These are phyloP conservation scores for Sicyos baderoa DNA, from an alignment of 306 rosid genomes.

Conservation along the genomic window DNA sequence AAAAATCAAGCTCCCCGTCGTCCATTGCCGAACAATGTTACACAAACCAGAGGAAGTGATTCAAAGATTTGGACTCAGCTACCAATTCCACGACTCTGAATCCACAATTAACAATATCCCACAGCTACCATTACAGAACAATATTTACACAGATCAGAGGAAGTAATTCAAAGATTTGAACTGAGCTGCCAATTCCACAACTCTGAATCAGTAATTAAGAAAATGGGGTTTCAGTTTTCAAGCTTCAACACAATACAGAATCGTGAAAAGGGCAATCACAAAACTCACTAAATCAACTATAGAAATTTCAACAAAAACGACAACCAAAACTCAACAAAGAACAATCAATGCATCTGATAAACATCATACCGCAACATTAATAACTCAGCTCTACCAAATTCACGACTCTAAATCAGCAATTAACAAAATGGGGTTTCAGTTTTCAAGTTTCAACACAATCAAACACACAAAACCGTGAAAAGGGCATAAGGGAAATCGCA, in stretches of 20 bases:
- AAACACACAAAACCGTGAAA: no score
- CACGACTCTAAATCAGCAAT: no score
- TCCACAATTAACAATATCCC: not conserved
- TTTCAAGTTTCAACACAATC: no score
- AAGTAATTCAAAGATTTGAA: not conserved
- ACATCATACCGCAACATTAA: not conserved
- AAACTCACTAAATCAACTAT: not conserved
- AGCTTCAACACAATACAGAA: not conserved
- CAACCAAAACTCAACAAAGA: not conserved
- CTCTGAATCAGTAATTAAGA: not conserved
- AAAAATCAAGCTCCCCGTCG: conserved; percentile 43
- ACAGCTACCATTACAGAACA: conserved; percentile 34
- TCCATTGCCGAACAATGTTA: conserved; percentile 36
- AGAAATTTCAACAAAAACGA: not conserved
- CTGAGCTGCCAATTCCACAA: conserved; percentile 3
- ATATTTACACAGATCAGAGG: not conserved
- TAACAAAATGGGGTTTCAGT: no score
- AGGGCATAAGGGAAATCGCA: no score
- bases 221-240: not conserved
- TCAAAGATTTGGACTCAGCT: not conserved
- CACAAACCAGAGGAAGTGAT: not conserved
- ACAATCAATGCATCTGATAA: not conserved
- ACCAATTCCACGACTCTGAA: not conserved
- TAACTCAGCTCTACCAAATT: no score
- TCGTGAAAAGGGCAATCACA: not conserved